Conservation (phyloP, 768 basidiomycete genomes). For the Phylloporus sp. region DNA sequence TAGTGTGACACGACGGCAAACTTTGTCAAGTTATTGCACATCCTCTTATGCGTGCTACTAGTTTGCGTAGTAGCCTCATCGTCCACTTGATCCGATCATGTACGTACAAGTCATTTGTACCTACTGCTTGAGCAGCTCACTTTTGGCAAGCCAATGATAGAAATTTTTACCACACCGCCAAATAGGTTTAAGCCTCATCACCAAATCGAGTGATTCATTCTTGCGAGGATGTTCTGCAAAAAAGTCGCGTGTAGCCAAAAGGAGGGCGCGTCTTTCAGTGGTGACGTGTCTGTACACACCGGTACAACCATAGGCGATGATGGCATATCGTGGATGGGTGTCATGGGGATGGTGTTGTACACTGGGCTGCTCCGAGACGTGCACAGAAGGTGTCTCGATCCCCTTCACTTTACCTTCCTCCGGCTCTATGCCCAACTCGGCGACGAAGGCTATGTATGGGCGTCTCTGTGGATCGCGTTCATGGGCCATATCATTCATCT, state of each 20-base stretch:
- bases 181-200: no score
- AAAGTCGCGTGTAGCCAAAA: not conserved
- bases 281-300: not conserved
- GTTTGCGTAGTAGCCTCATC: no score
- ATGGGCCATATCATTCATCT: not conserved
- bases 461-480: no score
- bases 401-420: not conserved
- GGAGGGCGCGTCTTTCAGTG: not conserved
- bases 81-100: no score
- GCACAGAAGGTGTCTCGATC: not conserved
- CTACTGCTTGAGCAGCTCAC: no score
- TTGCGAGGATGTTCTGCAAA: not conserved
- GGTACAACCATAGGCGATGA: not conserved
- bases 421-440: not conserved
- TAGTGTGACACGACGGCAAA: no score
- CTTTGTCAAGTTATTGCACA: no score
- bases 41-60: no score
- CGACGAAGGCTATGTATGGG: not conserved
- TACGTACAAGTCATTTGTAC: no score
- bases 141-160: no score
- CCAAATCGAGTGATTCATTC: not conserved
- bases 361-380: not conserved
- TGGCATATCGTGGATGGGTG: not conserved
- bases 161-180: no score
- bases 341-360: not conserved